These are phyloP conservation scores for Physcomitrium patens DNA, from an alignment of 225 moss, liverwort and hornwort genomes.

Conservation along the genomic window DNA sequence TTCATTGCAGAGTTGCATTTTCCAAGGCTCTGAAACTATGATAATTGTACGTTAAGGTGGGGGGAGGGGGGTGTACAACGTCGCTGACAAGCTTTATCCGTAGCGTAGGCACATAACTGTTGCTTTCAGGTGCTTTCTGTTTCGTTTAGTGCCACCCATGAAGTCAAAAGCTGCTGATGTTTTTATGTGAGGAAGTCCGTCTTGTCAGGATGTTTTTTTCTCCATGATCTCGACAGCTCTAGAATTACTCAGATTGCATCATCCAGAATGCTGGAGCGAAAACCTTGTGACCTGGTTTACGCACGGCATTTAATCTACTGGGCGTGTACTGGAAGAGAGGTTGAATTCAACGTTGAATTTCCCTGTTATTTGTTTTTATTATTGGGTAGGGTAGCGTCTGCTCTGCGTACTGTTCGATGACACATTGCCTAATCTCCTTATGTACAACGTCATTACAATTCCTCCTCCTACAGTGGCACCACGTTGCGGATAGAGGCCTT, in stretches of 20 bases:
- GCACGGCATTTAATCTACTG: background rate
- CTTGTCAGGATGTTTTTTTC: background rate
- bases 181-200: background rate
- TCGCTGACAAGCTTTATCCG: background rate
- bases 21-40: background rate
- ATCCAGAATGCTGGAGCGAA: background rate
- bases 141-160: background rate
- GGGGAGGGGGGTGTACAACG: background rate
- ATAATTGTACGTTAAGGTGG: too few relatives aligned
- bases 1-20: background rate
- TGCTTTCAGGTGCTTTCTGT: constrained; percentile 11
- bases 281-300: background rate
- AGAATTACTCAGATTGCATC: background rate
- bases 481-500: background rate
- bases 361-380: background rate
- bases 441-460: background rate
- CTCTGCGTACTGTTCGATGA: background rate
- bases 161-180: background rate
- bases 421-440: background rate
- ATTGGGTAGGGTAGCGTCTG: background rate
- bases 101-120: background rate
- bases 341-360: constrained; percentile 1
- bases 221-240: constrained; percentile 10
- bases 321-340: background rate
- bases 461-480: background rate